phyloP scores from a whole-genome alignment of 1,139 yeast genomes.

The Wickerhamomyces sp. region DNA sequence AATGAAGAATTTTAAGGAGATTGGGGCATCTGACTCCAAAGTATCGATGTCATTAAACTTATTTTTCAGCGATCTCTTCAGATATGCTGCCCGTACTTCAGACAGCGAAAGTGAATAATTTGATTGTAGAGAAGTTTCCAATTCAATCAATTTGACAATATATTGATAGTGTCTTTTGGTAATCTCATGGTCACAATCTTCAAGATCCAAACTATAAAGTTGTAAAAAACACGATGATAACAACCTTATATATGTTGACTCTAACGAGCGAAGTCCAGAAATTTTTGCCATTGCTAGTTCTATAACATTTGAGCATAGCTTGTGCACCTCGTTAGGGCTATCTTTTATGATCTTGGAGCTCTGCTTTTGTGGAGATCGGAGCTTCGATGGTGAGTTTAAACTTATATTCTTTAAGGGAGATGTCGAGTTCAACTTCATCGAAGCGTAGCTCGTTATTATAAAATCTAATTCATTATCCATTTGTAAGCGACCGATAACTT shows the following conservation, averaged over 20 bases:
- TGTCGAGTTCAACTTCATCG: slow-evolving; percentile 15
- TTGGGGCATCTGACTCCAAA: background rate
- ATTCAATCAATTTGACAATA: slow-evolving; percentile 19
- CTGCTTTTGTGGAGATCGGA: slow-evolving; percentile 11
- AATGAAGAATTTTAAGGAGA: slow-evolving; percentile 14
- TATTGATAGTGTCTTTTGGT: slow-evolving; percentile 16
- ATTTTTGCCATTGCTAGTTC: slow-evolving; percentile 16
- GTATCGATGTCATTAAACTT: slow-evolving; percentile 2
- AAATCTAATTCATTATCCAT: slow-evolving; percentile 21
- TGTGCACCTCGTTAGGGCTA: slow-evolving; percentile 14
- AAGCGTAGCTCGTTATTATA: slow-evolving; percentile 20
- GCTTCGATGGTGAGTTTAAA: slow-evolving; percentile 15
- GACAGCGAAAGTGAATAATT: slow-evolving; percentile 7
- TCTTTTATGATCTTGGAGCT: slow-evolving; percentile 6
- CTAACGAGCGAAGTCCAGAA: slow-evolving; percentile 8
- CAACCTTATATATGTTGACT: slow-evolving; percentile 17
- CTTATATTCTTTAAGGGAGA: slow-evolving; percentile 13
- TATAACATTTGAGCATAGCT: slow-evolving; percentile 18
- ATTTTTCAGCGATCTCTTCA: background rate
- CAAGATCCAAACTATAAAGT: slow-evolving; percentile 13
- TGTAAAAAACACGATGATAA: slow-evolving; percentile 20
- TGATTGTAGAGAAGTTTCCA: slow-evolving; percentile 13
- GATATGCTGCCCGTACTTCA: slow-evolving; percentile 9
- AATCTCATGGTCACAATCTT: slow-evolving; percentile 6
- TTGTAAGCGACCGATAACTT: background rate